phyloP scores from a whole-genome alignment of 805 yeast genomes.

The Saccharomycopsis sp. region DNA sequence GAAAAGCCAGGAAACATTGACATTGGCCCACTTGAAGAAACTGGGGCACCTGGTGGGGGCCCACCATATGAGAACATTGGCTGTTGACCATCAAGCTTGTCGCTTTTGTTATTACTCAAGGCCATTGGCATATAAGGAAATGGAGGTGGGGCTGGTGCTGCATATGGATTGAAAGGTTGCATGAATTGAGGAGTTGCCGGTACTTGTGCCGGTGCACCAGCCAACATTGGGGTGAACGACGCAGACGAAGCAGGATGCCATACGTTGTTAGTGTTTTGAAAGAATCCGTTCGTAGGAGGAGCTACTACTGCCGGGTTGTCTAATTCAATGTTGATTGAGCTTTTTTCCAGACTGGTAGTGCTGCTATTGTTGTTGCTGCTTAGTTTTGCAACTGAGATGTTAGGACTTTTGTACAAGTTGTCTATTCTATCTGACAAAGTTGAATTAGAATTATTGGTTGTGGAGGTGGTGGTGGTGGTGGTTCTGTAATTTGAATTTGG shows the following conservation, averaged over 20 bases:
- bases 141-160: constrained; percentile 25
- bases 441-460: too few relatives aligned
- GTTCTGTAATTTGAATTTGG: too few relatives aligned
- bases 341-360: too few relatives aligned
- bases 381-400: constrained; percentile 30
- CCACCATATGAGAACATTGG: too few relatives aligned
- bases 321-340: constrained; percentile 9
- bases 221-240: constrained; percentile 43
- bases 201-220: constrained; percentile 16
- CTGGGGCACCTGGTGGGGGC: constrained; percentile 2
- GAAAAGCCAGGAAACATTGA: constrained; percentile 47
- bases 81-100: too few relatives aligned
- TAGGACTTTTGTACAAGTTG: constrained; percentile 36
- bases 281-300: too few relatives aligned
- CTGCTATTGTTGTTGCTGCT: constrained; percentile 11
- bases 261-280: constrained; percentile 29
- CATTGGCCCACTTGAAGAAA: constrained; percentile 21
- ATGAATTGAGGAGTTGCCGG: constrained; percentile 22
- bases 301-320: constrained; percentile 14
- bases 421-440: constrained; percentile 66
- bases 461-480: too few relatives aligned
- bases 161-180: constrained; percentile 29
- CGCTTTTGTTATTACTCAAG: too few relatives aligned
- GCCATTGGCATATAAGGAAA: too few relatives aligned
- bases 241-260: constrained; percentile 65